A percentile compares a stretch with the other conserved stretches of the same genome.
Conservation (phyloP, 1,139 yeast species). For the Nakaseomyces glabratus region DNA sequence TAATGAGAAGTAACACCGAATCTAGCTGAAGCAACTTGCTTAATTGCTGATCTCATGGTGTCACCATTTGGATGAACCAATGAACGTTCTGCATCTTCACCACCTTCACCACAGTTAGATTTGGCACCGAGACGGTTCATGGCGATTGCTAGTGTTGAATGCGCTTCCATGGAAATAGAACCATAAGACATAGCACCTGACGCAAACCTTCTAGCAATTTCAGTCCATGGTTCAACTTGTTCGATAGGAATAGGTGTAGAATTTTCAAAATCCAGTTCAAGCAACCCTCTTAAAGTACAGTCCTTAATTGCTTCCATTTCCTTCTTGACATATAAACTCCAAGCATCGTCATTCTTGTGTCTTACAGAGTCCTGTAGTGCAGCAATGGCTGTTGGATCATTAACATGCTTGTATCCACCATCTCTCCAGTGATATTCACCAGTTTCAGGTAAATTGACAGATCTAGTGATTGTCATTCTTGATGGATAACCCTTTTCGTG, state of each 20-base stretch:
- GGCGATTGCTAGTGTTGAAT: slow-evolving; percentile 94
- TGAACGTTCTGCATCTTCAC: slow-evolving; percentile 93
- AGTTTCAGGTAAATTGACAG: slow-evolving; percentile 72
- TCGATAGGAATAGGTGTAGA: slow-evolving; percentile 80
- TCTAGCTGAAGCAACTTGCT: slow-evolving; percentile 96
- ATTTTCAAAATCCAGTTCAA: slow-evolving; percentile 74
- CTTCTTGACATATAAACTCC: slow-evolving; percentile 79
- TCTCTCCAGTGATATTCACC: slow-evolving; percentile 99
- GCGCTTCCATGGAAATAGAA: slow-evolving; percentile 97
- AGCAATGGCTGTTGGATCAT: slow-evolving; percentile 92
- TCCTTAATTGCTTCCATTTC: slow-evolving; percentile 87
- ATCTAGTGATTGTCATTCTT: slow-evolving; percentile 61
- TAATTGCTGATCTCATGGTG: slow-evolving; percentile 95
- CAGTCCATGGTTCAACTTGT: slow-evolving; percentile 99
- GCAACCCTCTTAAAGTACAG: slow-evolving; percentile 88
- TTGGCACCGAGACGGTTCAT: slow-evolving; percentile 98
- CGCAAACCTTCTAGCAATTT: slow-evolving; percentile 90
- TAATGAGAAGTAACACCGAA: slow-evolving; percentile 96
- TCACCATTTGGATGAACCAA: slow-evolving; percentile 76
- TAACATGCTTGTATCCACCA: slow-evolving; percentile 93
- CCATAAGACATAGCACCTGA: slow-evolving; percentile 99
- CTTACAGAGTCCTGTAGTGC: slow-evolving; percentile 94
- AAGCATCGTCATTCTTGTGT: slow-evolving; percentile 88
- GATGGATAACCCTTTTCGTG: slow-evolving; percentile 89
- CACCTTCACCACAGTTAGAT: slow-evolving; percentile 99